These are phyloP conservation scores for Saccharomyces hybrid DNA, from an alignment of 1,139 yeast genomes.

Conservation along the genomic window DNA sequence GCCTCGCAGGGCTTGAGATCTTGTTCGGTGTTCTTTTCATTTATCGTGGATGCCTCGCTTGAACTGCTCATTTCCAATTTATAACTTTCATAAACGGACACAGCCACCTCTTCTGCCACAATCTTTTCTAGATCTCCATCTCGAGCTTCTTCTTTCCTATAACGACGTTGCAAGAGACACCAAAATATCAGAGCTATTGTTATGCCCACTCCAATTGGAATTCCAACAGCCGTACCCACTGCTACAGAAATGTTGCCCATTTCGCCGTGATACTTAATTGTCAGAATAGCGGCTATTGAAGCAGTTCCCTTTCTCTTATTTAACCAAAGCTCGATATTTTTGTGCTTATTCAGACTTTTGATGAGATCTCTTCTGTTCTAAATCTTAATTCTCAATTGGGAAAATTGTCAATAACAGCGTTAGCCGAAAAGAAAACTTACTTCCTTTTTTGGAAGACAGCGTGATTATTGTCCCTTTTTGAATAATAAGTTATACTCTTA, in stretches of 20 bases:
- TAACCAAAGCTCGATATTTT: neutral
- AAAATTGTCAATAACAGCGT: neutral
- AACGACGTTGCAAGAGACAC: constrained; percentile 29
- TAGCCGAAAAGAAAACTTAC: neutral
- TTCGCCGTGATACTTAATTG: too few relatives aligned
- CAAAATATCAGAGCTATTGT: constrained; percentile 27
- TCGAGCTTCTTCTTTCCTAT: constrained; percentile 26
- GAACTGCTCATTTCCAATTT: constrained; percentile 25
- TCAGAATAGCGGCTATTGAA: too few relatives aligned
- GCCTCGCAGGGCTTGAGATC: neutral
- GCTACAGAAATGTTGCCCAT: constrained; percentile 30
- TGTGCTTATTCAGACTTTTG: too few relatives aligned
- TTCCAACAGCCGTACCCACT: constrained; percentile 40
- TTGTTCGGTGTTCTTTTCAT: constrained; percentile 4
- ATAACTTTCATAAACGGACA: constrained; percentile 12
- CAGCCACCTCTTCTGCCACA: constrained; percentile 16
- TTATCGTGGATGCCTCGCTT: constrained; percentile 17
- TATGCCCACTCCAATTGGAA: constrained; percentile 33
- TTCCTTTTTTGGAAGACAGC: neutral
- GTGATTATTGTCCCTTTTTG: neutral
- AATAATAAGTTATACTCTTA: neutral
- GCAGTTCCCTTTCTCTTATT: too few relatives aligned
- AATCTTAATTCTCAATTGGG: neutral
- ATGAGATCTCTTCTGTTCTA: too few relatives aligned
- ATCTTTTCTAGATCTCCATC: neutral